A percentile compares a stretch with the other conserved stretches of the same genome.
These are phyloP conservation scores for Rosa lucieae DNA, from an alignment of 306 rosid species.

Conservation along the genomic window DNA sequence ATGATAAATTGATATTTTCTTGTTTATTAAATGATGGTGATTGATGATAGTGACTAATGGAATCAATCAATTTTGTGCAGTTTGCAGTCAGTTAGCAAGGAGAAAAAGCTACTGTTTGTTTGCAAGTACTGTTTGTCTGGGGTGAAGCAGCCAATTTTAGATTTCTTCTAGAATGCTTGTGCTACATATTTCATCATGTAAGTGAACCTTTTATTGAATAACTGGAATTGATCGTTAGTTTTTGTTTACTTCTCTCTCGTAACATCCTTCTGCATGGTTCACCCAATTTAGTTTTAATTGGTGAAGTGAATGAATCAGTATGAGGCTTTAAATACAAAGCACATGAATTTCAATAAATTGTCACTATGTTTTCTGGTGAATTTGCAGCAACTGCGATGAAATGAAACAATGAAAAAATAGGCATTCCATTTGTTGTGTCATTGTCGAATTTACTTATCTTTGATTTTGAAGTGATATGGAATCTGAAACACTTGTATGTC, in stretches of 20 bases:
- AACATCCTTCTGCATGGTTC: not conserved
- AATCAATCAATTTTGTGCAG: slow-evolving; percentile 39
- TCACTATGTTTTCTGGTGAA: not conserved
- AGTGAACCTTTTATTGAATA: slow-evolving; percentile 7
- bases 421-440: not conserved
- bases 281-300: not conserved
- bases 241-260: not conserved
- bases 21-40: not conserved
- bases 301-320: not conserved
- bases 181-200: no score
- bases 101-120: slow-evolving; percentile 68
- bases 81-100: slow-evolving; percentile 60
- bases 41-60: slow-evolving; percentile 19
- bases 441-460: not conserved
- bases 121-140: slow-evolving; percentile 83
- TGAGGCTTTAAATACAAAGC: not conserved
- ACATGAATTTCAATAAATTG: not conserved
- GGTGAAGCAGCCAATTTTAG: slow-evolving; percentile 90
- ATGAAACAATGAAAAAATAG: not conserved
- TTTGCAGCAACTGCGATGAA: not conserved
- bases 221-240: slow-evolving; percentile 3
- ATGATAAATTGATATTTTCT: not conserved
- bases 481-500: not conserved
- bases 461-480: not conserved
- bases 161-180: no score